These are phyloP conservation scores for Lentinus brumalis DNA, from an alignment of 768 basidiomycete species.

Conservation along the genomic window DNA sequence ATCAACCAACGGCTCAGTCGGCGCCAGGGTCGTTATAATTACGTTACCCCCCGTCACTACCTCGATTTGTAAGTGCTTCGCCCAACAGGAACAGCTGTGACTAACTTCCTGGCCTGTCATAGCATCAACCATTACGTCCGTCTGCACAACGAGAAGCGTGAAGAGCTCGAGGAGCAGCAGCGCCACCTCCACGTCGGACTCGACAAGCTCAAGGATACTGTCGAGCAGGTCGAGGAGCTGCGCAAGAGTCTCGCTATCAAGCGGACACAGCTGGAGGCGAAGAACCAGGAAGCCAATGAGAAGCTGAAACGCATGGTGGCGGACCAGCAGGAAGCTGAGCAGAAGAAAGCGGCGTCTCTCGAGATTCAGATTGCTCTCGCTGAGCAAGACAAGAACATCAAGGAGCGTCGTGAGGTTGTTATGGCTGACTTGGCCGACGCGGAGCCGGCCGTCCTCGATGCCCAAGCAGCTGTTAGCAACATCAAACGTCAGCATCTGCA, in stretches of 20 bases:
- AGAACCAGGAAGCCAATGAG: slow-evolving; percentile 94
- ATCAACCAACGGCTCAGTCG: slow-evolving; percentile 89
- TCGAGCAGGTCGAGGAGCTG: slow-evolving; percentile 95
- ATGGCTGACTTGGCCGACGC: slow-evolving; percentile 96
- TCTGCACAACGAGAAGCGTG: slow-evolving; percentile 93
- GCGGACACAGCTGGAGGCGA: slow-evolving; percentile 87
- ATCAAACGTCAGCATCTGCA: slow-evolving; percentile 95
- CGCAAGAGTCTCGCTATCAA: slow-evolving; percentile 95
- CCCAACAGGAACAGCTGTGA: neutral
- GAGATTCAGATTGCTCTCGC: slow-evolving; percentile 93
- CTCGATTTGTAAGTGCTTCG: slow-evolving; percentile 85
- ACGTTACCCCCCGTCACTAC: slow-evolving; percentile 97
- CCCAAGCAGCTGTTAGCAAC: slow-evolving; percentile 93
- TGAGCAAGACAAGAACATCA: slow-evolving; percentile 87
- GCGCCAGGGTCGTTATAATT: slow-evolving; percentile 93
- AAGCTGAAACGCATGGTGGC: slow-evolving; percentile 97
- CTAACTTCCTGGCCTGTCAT: slow-evolving; percentile 10
- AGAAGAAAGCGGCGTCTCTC: slow-evolving; percentile 96
- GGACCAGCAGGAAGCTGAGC: slow-evolving; percentile 98
- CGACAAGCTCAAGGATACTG: slow-evolving; percentile 94
- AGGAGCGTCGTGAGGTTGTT: slow-evolving; percentile 84
- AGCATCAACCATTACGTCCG: slow-evolving; percentile 98
- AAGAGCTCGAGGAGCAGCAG: slow-evolving; percentile 97
- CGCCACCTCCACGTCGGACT: slow-evolving; percentile 97
- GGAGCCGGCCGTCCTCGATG: slow-evolving; percentile 95